These are phyloP conservation scores for Chloranthus sessilifolius DNA, from an alignment of 164 flowering plant species.

Conservation along the genomic window DNA sequence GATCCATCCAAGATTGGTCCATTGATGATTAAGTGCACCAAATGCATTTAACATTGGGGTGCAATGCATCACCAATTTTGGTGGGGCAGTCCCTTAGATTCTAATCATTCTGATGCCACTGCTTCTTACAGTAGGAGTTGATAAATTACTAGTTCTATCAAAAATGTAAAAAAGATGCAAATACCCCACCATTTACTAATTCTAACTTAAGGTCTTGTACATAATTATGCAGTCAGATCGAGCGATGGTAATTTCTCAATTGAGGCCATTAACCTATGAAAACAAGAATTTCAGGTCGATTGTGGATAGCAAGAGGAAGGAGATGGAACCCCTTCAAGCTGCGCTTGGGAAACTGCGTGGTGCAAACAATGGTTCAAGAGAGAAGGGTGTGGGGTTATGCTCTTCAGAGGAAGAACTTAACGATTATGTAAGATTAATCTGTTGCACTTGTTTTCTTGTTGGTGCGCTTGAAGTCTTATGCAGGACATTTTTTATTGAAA, in stretches of 20 bases:
- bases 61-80: too few species aligned
- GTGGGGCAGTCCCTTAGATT: too few species aligned
- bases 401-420: conserved; percentile 92
- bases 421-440: conserved; percentile 46
- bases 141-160: too few species aligned
- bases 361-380: conserved; percentile 40
- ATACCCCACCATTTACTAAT: too few species aligned
- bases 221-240: conserved; percentile 46
- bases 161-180: too few species aligned
- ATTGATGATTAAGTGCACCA: too few species aligned
- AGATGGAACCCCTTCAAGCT: conserved; percentile 72
- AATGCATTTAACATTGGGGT: too few species aligned
- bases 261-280: conserved; percentile 47
- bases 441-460: neutral
- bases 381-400: conserved; percentile 52
- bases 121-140: too few species aligned
- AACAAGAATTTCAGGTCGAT: conserved; percentile 35
- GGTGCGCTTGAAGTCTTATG: neutral
- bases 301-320: conserved; percentile 63
- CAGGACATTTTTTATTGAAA: conserved; percentile 5
- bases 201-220: too few species aligned
- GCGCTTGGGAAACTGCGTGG: conserved; percentile 75
- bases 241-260: conserved; percentile 38
- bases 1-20: too few species aligned
- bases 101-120: too few species aligned